Conservation (phyloP, 768 basidiomycete species). For the Serendipita vermifera region DNA sequence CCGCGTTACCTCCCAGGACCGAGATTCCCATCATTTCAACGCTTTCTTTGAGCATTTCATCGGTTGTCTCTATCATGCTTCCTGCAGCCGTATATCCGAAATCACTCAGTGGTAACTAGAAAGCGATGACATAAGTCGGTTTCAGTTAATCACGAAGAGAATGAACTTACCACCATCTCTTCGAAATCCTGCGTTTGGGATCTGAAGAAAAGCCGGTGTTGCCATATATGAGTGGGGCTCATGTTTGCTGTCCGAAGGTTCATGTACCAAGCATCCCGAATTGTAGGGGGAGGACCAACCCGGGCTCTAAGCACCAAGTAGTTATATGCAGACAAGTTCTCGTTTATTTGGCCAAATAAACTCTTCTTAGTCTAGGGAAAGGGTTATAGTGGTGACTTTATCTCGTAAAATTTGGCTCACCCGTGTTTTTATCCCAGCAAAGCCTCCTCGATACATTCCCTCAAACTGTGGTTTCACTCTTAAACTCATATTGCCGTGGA, state of each 20-base stretch:
- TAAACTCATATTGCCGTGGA: background rate
- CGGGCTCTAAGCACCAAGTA: background rate
- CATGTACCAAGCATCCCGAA: background rate
- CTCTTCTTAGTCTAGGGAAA: background rate
- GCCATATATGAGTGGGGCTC: background rate
- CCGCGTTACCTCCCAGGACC: constrained; percentile 71
- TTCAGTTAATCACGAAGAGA: background rate
- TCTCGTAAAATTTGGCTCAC: background rate
- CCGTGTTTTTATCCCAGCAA: background rate
- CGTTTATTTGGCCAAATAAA: background rate
- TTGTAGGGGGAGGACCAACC: background rate
- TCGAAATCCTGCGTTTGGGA: background rate
- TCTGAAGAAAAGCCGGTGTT: background rate
- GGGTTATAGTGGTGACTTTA: background rate
- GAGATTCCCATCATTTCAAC: constrained; percentile 78
- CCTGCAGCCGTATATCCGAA: background rate
- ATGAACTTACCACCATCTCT: background rate
- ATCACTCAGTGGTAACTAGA: background rate
- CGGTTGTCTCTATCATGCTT: background rate
- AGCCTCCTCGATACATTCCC: background rate
- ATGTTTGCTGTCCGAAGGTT: background rate
- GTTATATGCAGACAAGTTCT: background rate
- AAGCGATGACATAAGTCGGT: background rate
- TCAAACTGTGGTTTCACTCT: background rate
- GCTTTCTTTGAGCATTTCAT: constrained; percentile 53